Conservation (phyloP, 768 basidiomycete species). For the Gymnopilus junonius region DNA sequence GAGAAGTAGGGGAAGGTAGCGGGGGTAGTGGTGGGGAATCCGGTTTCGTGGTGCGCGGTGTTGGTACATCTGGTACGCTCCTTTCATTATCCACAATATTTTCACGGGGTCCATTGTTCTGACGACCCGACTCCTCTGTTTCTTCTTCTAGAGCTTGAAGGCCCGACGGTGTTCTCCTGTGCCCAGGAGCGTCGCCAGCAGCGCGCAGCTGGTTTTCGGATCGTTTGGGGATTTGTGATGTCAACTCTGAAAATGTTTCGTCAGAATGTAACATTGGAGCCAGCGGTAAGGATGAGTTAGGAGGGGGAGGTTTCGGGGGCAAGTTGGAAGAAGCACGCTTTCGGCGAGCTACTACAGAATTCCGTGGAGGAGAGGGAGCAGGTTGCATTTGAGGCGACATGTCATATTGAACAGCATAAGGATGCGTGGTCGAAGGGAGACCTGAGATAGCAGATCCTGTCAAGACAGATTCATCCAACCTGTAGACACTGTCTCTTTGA, state of each 20-base stretch:
- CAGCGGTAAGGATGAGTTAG: slow-evolving; percentile 61
- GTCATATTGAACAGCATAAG: slow-evolving; percentile 57
- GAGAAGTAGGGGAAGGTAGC: slow-evolving; percentile 51
- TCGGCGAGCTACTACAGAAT: slow-evolving; percentile 45
- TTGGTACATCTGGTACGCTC: slow-evolving; percentile 37
- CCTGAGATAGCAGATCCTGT: slow-evolving; percentile 32
- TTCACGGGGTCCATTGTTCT: slow-evolving; percentile 22
- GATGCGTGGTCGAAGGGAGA: slow-evolving; percentile 45
- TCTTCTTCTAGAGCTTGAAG: slow-evolving; percentile 71
- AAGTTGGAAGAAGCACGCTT: slow-evolving; percentile 60
- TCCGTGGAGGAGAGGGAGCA: slow-evolving; percentile 27
- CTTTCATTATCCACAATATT: slow-evolving; percentile 31
- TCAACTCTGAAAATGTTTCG: slow-evolving; percentile 34
- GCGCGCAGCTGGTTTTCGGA: slow-evolving; percentile 31
- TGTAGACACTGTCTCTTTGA: slow-evolving; percentile 45
- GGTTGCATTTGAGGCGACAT: slow-evolving; percentile 29
- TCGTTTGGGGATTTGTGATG: slow-evolving; percentile 30
- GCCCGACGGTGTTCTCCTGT: slow-evolving; percentile 50
- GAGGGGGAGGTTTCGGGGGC: slow-evolving; percentile 70
- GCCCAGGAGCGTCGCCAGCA: slow-evolving; percentile 40
- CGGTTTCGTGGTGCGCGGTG: slow-evolving; percentile 45
- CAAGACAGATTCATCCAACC: slow-evolving; percentile 39
- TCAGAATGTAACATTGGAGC: slow-evolving; percentile 44
- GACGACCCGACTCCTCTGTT: slow-evolving; percentile 35
- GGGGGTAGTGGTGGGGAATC: slow-evolving; percentile 74